Evolutionary conservation across 1,284 basidiomycete species (phyloP).

Genomic region (Austroboletus niveus): DNA sequence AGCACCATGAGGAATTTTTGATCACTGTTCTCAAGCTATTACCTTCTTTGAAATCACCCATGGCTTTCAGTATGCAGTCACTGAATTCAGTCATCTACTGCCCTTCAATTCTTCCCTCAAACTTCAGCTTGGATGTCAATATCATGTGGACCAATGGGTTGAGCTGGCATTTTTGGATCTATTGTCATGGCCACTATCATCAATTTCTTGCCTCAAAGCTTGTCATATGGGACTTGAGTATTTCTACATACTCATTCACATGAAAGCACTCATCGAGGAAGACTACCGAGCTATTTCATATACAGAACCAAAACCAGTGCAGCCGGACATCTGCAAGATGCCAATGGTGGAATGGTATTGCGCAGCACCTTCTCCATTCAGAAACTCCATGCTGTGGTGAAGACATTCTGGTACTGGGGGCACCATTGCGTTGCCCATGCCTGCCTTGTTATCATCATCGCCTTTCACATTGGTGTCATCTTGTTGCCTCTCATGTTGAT

Average conservation of each 20-base stretch:
- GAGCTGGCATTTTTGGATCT: slow-evolving; percentile 6
- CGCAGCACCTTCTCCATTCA: slow-evolving; percentile 3
- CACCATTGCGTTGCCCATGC: too few species aligned
- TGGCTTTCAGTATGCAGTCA: neutral
- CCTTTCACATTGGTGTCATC: too few species aligned
- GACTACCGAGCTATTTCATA: slow-evolving; percentile 1
- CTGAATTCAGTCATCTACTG: too few species aligned
- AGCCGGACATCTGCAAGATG: neutral
- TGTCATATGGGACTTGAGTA: slow-evolving; percentile 1
- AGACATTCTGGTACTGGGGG: neutral
- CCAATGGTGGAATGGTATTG: neutral
- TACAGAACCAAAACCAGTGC: neutral
- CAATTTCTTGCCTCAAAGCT: neutral
- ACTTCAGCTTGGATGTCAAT: too few species aligned
- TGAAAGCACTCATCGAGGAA: slow-evolving; percentile 2
- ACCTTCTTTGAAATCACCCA: neutral
- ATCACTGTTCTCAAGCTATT: neutral
- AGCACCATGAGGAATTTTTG: neutral
- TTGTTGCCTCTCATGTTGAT: too few species aligned
- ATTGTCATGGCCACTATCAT: neutral
- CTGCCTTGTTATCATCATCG: too few species aligned
- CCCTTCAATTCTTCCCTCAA: too few species aligned
- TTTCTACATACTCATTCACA: slow-evolving; percentile 1
- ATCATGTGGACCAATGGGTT: neutral
- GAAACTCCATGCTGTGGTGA: neutral